Percentiles rank a stretch among this genome's conserved stretches.
Evolutionary conservation across 306 rosid species (phyloP).

Genomic region (Boehmeria nivea): DNA sequence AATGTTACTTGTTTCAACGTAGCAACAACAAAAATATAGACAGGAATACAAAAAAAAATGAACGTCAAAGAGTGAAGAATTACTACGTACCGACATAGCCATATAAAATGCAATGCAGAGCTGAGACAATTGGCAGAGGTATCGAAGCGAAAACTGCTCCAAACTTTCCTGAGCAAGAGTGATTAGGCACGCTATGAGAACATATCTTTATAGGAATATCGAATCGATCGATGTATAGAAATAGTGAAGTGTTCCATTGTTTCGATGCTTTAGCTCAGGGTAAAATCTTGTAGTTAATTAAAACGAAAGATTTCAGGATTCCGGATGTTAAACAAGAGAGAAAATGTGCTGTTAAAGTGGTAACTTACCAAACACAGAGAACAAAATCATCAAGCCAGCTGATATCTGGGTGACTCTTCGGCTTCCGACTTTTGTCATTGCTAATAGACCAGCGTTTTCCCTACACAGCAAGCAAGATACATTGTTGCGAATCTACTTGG

Average conservation of each 20-base stretch:
- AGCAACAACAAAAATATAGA: background rate
- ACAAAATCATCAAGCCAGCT: conserved; percentile 81
- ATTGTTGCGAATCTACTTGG: background rate
- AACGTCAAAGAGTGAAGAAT: background rate
- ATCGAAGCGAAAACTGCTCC: conserved; percentile 75
- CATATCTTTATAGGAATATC: background rate
- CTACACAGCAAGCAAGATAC: conserved; percentile 7
- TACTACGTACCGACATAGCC: conserved; percentile 67
- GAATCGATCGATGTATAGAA: background rate
- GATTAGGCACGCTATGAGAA: background rate
- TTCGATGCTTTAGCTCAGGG: background rate
- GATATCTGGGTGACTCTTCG: conserved; percentile 84
- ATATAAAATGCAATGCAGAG: conserved; percentile 60
- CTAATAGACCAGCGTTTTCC: conserved; percentile 80
- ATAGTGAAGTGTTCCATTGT: too few species aligned
- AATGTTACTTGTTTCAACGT: too few species aligned
- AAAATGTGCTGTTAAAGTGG: too few species aligned
- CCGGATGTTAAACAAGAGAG: too few species aligned
- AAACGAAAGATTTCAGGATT: too few species aligned
- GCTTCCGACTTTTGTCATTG: conserved; percentile 78
- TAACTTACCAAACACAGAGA: conserved; percentile 66
- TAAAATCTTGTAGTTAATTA: background rate
- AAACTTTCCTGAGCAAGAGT: conserved; percentile 48
- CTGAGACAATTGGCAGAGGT: conserved; percentile 78
- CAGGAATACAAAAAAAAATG: background rate